phyloP scores from a whole-genome alignment of 2,329 filamentous ascomycete species.

The Colletotrichum neosansevieriae region DNA sequence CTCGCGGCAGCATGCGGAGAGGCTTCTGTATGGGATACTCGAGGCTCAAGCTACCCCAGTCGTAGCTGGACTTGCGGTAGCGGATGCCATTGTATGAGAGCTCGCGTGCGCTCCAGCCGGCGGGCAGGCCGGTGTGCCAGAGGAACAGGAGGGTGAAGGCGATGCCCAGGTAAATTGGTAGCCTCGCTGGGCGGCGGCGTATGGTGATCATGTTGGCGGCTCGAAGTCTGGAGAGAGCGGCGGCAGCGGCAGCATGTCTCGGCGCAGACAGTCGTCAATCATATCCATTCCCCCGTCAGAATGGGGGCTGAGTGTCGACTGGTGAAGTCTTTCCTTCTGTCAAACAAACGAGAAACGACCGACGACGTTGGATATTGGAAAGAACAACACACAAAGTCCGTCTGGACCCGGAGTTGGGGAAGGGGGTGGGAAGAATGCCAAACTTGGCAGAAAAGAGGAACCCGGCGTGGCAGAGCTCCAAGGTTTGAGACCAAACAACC shows the following conservation, averaged over 20 bases:
- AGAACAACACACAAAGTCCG: too few relatives aligned
- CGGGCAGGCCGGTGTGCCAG: conserved; percentile 33
- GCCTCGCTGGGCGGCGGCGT: conserved; percentile 38
- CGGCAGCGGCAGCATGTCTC: conserved; percentile 37
- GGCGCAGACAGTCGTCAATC: conserved; percentile 26
- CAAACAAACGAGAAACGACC: background rate
- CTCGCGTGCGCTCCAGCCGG: conserved; percentile 16
- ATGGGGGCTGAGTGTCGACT: background rate
- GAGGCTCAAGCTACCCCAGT: conserved; percentile 52
- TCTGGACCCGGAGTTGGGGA: too few relatives aligned
- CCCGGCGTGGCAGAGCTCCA: conserved; percentile 4
- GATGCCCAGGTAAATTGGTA: conserved; percentile 36
- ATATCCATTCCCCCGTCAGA: conserved; percentile 28
- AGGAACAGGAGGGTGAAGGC: conserved; percentile 28
- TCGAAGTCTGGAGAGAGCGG: conserved; percentile 23
- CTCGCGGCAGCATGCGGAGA: conserved; percentile 51
- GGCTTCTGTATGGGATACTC: conserved; percentile 49
- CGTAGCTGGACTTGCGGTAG: conserved; percentile 47
- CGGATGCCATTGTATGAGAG: conserved; percentile 29
- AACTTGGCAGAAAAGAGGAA: conserved; percentile 31
- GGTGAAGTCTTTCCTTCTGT: background rate
- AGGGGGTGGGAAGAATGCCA: background rate
- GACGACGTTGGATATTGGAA: conserved; percentile 1
- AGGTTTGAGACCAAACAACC: conserved; percentile 14
- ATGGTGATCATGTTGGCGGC: conserved; percentile 42